Evolutionary conservation across 306 rosid genomes (phyloP).

Genomic region (Styphnolobium japonicum): DNA sequence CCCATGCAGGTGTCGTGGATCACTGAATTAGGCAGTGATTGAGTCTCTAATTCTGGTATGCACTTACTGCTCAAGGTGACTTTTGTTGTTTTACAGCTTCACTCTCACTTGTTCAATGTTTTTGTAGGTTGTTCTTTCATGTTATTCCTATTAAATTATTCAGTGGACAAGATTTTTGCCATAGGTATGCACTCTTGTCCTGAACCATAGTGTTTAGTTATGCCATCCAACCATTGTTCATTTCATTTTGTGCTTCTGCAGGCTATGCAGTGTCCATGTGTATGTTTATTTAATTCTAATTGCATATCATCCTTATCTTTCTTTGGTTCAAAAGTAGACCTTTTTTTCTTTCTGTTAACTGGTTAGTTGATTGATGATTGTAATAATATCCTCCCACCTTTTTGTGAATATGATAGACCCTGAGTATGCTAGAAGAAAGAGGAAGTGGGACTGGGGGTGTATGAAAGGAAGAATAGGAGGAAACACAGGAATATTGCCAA

Average conservation of each 20-base stretch:
- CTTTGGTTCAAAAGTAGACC: background rate
- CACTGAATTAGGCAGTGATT: slow-evolving; percentile 63
- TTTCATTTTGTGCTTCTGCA: slow-evolving; percentile 23
- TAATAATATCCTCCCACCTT: background rate
- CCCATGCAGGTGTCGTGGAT: slow-evolving; percentile 84
- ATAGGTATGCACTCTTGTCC: slow-evolving; percentile 38
- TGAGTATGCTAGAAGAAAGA: too few relatives aligned
- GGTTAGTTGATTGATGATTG: background rate
- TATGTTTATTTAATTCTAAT: slow-evolving; percentile 6
- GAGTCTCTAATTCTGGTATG: slow-evolving; percentile 39
- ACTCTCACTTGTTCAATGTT: slow-evolving; percentile 7
- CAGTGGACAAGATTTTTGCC: slow-evolving; percentile 23
- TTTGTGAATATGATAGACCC: too few relatives aligned
- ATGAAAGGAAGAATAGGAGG: too few relatives aligned
- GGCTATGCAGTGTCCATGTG: background rate
- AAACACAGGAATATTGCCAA: too few relatives aligned
- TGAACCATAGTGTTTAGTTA: background rate
- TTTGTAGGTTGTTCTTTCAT: slow-evolving; percentile 20
- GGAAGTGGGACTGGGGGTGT: too few relatives aligned
- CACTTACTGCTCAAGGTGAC: slow-evolving; percentile 17
- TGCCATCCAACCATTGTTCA: background rate
- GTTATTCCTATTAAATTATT: background rate
- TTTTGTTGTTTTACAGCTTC: slow-evolving; percentile 12
- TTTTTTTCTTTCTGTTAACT: background rate
- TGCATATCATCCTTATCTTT: slow-evolving; percentile 1